phyloP scores from a whole-genome alignment of 2,329 filamentous ascomycete genomes.

The Dothiorella sarmentorum region DNA sequence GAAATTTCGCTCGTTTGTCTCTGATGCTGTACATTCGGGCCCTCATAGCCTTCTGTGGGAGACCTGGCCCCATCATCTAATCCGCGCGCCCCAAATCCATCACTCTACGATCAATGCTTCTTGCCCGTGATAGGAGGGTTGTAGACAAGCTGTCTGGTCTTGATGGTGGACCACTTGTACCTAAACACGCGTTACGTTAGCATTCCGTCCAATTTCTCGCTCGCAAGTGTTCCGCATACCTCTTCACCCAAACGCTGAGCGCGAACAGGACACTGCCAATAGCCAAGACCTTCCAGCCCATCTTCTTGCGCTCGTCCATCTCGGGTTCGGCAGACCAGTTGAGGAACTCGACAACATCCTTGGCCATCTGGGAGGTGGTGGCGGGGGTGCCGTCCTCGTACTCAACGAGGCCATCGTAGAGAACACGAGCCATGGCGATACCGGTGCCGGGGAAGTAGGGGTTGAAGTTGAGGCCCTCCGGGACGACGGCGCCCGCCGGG shows the following conservation, averaged over 20 bases:
- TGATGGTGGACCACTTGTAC: constrained; percentile 97
- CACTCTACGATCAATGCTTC: constrained; percentile 8
- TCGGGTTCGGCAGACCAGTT: constrained; percentile 99
- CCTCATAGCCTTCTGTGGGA: background rate
- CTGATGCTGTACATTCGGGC: constrained; percentile 18
- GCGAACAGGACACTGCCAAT: constrained; percentile 76
- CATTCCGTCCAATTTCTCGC: constrained; percentile 11
- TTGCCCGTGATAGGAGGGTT: constrained; percentile 57
- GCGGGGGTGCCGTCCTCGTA: constrained; percentile 96
- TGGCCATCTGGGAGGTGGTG: constrained; percentile 97
- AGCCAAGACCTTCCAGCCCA: constrained; percentile 94
- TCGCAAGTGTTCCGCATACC: constrained; percentile 43
- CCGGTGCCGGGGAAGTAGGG: constrained; percentile 99
- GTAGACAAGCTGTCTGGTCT: constrained; percentile 91
- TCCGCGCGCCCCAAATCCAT: background rate
- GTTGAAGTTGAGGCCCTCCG: constrained; percentile 97
- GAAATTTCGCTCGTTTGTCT: constrained; percentile 18
- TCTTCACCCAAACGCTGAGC: constrained; percentile 94
- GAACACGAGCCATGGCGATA: constrained; percentile 97
- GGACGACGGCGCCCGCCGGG: constrained; percentile 81
- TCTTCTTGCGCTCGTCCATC: constrained; percentile 99
- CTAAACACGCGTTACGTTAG: constrained; percentile 35
- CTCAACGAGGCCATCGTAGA: constrained; percentile 95
- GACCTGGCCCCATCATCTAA: background rate
- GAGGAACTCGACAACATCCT: constrained; percentile 97